Percentiles rank a stretch among this genome's conserved stretches.
Conservation (phyloP, 140 eudicot genomes). For the Anethum foeniculum region DNA sequence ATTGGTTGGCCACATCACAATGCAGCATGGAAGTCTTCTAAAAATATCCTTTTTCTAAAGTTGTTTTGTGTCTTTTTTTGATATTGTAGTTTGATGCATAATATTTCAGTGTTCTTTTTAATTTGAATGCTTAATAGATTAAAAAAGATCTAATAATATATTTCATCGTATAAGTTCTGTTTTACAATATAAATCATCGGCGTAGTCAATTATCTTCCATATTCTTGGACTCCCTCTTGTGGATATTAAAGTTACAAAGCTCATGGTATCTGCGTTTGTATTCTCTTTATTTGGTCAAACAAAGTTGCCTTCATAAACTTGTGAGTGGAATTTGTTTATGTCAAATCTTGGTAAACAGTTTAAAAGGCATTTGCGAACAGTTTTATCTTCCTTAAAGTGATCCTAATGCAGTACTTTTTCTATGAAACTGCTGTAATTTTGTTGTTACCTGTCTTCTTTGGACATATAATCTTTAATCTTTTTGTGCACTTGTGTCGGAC, state of each 20-base stretch:
- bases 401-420: neutral
- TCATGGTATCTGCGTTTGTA: neutral
- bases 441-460: neutral
- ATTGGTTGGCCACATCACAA: slow-evolving; percentile 76
- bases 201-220: neutral
- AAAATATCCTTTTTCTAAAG: slow-evolving; percentile 70
- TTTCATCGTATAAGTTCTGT: neutral
- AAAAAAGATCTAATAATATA: neutral
- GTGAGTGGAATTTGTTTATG: neutral
- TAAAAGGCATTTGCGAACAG: neutral
- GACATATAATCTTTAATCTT: neutral
- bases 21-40: slow-evolving; percentile 81
- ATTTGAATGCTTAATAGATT: neutral
- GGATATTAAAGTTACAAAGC: neutral
- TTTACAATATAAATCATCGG: neutral
- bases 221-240: neutral
- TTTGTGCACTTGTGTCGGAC: neutral
- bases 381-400: neutral
- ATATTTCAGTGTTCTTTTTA: neutral
- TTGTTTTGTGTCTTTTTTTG: neutral
- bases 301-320: neutral
- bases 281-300: neutral
- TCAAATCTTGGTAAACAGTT: neutral
- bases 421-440: neutral
- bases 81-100: slow-evolving; percentile 1